These are phyloP conservation scores for Pseudohyphozyma bogoriensis DNA, from an alignment of 768 basidiomycete species.

Conservation along the genomic window DNA sequence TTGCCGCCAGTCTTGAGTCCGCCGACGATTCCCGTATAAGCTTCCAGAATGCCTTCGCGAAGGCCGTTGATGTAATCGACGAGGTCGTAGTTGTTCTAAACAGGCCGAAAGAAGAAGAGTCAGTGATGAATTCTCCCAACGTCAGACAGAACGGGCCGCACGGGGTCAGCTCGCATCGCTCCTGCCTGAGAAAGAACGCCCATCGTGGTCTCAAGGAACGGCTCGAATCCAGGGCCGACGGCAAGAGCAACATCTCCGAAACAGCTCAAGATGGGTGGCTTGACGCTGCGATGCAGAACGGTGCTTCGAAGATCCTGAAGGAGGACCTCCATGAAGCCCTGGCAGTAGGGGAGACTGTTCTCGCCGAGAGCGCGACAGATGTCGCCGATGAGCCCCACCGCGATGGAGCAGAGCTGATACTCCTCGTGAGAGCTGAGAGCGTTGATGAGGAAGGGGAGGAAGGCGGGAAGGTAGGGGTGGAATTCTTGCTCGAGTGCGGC, in stretches of 20 bases:
- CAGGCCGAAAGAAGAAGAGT: neutral
- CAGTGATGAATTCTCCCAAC: neutral
- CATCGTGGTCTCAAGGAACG: slow-evolving; percentile 84
- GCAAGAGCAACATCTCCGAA: slow-evolving; percentile 96
- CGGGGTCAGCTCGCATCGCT: slow-evolving; percentile 72
- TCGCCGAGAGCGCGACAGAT: slow-evolving; percentile 89
- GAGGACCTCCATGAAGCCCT: slow-evolving; percentile 81
- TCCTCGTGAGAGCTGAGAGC: slow-evolving; percentile 90
- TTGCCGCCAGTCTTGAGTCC: slow-evolving; percentile 76
- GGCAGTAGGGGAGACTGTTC: slow-evolving; percentile 68
- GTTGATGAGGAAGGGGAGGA: slow-evolving; percentile 73
- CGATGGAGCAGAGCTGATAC: slow-evolving; percentile 87
- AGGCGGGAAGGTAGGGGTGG: slow-evolving; percentile 69
- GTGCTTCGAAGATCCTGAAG: slow-evolving; percentile 85
- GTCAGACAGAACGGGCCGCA: slow-evolving; percentile 40
- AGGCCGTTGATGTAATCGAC: slow-evolving; percentile 83
- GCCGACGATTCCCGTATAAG: slow-evolving; percentile 87
- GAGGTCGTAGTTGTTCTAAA: slow-evolving; percentile 70
- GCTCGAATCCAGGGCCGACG: slow-evolving; percentile 70
- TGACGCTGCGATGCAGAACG: slow-evolving; percentile 82
- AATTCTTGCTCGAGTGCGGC: slow-evolving; percentile 67
- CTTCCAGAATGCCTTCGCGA: slow-evolving; percentile 91
- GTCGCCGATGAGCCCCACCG: slow-evolving; percentile 90
- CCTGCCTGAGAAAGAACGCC: slow-evolving; percentile 83
- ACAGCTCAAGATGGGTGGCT: slow-evolving; percentile 88